These are phyloP conservation scores for Fusarium dimerum DNA, from an alignment of 2,329 filamentous ascomycete species.

Conservation along the genomic window DNA sequence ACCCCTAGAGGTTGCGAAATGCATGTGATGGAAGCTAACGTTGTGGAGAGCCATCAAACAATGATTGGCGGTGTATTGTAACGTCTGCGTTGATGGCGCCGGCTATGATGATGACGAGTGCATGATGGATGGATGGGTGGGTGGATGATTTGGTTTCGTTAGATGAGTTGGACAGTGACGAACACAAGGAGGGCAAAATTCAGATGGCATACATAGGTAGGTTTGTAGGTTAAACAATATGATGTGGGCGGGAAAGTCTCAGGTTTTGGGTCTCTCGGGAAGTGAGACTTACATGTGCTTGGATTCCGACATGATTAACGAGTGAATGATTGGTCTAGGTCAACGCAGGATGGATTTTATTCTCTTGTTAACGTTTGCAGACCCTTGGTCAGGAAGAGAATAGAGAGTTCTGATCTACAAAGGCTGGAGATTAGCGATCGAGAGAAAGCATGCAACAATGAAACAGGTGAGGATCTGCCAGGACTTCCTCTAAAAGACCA, in stretches of 20 bases:
- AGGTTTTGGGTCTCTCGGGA: background rate
- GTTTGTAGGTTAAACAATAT: background rate
- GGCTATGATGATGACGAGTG: slow-evolving; percentile 30
- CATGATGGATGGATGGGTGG: slow-evolving; percentile 22
- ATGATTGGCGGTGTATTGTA: slow-evolving; percentile 25
- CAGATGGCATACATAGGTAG: background rate
- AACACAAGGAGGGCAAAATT: slow-evolving; percentile 12
- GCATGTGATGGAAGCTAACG: slow-evolving; percentile 25
- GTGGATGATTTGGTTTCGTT: slow-evolving; percentile 9
- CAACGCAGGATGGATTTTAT: slow-evolving; percentile 5
- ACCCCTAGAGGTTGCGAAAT: background rate
- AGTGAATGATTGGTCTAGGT: slow-evolving; percentile 8
- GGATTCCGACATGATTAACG: slow-evolving; percentile 30
- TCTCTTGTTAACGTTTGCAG: background rate
- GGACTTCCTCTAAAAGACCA: slow-evolving; percentile 11
- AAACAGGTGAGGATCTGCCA: slow-evolving; percentile 15
- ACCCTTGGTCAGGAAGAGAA: background rate
- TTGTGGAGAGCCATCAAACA: slow-evolving; percentile 9
- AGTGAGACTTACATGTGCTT: slow-evolving; percentile 36
- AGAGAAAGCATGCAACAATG: slow-evolving; percentile 10
- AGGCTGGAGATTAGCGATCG: slow-evolving; percentile 10
- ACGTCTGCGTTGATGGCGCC: slow-evolving; percentile 20
- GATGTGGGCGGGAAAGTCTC: background rate
- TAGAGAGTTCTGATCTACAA: slow-evolving; percentile 12
- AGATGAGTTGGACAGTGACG: slow-evolving; percentile 18